phyloP scores from a whole-genome alignment of 2,329 filamentous ascomycete species.

The Dothideomycetes sp. region DNA sequence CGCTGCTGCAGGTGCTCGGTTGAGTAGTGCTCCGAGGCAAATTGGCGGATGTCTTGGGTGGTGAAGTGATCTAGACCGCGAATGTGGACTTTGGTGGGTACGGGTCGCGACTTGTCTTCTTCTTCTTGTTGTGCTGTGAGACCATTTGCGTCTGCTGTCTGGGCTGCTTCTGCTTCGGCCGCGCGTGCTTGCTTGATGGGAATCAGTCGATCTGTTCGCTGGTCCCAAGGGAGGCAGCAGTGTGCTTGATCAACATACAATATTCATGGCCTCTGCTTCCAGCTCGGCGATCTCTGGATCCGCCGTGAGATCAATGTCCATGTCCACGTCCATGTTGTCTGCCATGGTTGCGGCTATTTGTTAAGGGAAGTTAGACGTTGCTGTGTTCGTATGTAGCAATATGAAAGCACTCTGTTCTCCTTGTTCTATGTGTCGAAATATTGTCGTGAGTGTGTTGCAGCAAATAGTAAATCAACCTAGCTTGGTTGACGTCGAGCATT shows the following conservation, averaged over 20 bases:
- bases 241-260: too few species aligned
- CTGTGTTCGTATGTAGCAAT: too few species aligned
- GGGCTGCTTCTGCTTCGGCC: conserved; percentile 4
- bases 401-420: too few species aligned
- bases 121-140: conserved; percentile 13
- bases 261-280: conserved; percentile 18
- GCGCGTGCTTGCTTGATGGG: conserved; percentile 11
- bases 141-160: conserved; percentile 33
- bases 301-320: conserved; percentile 16
- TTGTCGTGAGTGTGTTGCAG: too few species aligned
- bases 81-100: conserved; percentile 65
- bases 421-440: too few species aligned
- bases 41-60: conserved; percentile 67
- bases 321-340: conserved; percentile 22
- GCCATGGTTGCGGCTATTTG: conserved; percentile 15
- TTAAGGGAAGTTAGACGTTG: too few species aligned
- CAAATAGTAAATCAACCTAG: too few species aligned
- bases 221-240: too few species aligned
- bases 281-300: conserved; percentile 21
- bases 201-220: too few species aligned
- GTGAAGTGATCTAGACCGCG: conserved; percentile 73
- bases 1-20: conserved; percentile 40
- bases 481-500: too few species aligned
- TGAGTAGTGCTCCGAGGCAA: conserved; percentile 52
- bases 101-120: conserved; percentile 11